phyloP scores from a whole-genome alignment of 352 stramenopile genomes.

The Phytophthora constricta region DNA sequence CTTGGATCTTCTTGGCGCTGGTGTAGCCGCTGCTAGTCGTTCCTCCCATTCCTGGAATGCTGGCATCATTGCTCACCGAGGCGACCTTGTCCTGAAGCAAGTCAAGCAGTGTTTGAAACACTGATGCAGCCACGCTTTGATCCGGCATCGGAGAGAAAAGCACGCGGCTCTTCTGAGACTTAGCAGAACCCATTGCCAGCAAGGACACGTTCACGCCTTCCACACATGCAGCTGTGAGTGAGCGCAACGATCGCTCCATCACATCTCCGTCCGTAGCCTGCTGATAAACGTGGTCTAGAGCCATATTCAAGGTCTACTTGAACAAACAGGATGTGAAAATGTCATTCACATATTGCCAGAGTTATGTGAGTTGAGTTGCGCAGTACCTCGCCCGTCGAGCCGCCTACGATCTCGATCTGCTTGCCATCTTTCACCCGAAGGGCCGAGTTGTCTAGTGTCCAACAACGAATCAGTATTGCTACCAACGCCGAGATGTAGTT shows the following conservation, averaged over 20 bases:
- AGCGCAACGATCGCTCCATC: constrained; percentile 49
- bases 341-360: no score
- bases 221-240: constrained; percentile 47
- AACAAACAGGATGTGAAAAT: no score
- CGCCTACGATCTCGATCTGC: constrained; percentile 38
- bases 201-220: constrained; percentile 64
- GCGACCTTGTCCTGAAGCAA: constrained; percentile 38
- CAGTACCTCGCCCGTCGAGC: constrained; percentile 39
- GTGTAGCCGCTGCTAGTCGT: neutral
- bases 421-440: constrained; percentile 57
- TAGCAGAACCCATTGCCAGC: constrained; percentile 49
- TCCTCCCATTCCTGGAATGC: neutral
- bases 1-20: constrained; percentile 13
- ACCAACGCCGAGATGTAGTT: neutral
- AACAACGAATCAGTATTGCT: neutral
- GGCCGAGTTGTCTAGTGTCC: constrained; percentile 35
- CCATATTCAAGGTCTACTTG: constrained; percentile 36
- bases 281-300: constrained; percentile 53
- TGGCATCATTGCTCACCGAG: constrained; percentile 20
- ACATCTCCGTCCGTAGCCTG: constrained; percentile 47
- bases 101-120: constrained; percentile 46
- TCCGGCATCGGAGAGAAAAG: constrained; percentile 44
- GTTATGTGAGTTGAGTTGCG: no score
- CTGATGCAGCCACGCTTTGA: constrained; percentile 34
- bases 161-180: constrained; percentile 42